Percentiles rank a stretch among this genome's conserved stretches.
These are phyloP conservation scores for Collybia mongolica DNA, from an alignment of 768 basidiomycete species.

Conservation along the genomic window DNA sequence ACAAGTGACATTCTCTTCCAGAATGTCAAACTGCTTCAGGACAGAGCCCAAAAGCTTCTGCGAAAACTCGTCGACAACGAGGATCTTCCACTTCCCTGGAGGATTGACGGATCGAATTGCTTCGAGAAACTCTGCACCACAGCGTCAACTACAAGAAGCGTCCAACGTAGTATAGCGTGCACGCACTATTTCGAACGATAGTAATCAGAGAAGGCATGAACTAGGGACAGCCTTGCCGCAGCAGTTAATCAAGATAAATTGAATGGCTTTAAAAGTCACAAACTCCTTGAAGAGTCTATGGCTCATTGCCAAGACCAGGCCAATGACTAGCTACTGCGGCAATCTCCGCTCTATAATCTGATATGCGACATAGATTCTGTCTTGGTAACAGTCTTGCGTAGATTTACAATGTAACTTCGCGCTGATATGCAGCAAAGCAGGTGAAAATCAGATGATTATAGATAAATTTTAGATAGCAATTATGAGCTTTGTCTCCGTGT, in stretches of 20 bases:
- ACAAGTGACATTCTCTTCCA: conserved; percentile 97
- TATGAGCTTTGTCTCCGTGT: conserved; percentile 8
- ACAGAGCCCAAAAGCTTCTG: conserved; percentile 82
- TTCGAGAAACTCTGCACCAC: conserved; percentile 72
- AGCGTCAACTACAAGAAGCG: background rate
- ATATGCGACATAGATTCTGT: background rate
- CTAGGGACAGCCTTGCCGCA: conserved; percentile 2
- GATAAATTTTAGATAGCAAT: conserved; percentile 1
- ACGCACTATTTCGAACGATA: conserved; percentile 43
- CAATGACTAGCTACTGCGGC: conserved; percentile 10
- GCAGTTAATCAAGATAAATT: background rate
- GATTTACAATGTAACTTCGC: too few relatives aligned
- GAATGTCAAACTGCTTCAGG: conserved; percentile 89
- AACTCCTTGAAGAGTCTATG: background rate
- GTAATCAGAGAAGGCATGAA: conserved; percentile 41
- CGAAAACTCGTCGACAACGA: conserved; percentile 93
- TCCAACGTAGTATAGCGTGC: background rate
- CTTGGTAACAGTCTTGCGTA: too few relatives aligned
- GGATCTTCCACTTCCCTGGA: conserved; percentile 91
- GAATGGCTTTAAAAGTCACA: background rate
- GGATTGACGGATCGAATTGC: conserved; percentile 87
- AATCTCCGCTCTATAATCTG: conserved; percentile 7
- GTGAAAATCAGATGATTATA: background rate
- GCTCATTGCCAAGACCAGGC: background rate
- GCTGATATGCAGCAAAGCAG: too few relatives aligned